phyloP scores from a whole-genome alignment of 2,329 filamentous ascomycete species.

The Trichothecium sympodiale region DNA sequence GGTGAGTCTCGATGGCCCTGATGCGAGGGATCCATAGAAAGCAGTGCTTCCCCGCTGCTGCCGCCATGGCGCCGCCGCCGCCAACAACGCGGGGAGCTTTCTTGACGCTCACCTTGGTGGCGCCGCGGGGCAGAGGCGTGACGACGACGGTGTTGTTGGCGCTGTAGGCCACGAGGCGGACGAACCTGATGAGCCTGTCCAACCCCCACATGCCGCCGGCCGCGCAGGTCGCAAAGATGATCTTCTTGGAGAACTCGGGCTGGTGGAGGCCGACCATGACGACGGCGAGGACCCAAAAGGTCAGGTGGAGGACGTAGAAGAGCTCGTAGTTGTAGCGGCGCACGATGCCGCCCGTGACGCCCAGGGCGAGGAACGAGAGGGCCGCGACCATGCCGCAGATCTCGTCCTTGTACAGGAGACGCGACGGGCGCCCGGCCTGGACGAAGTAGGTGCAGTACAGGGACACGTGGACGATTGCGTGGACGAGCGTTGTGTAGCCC shows the following conservation, averaged over 20 bases:
- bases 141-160: slow-evolving; percentile 40
- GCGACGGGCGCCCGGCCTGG: slow-evolving; percentile 11
- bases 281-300: slow-evolving; percentile 35
- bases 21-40: slow-evolving; percentile 54
- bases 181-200: slow-evolving; percentile 37
- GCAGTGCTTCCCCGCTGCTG: slow-evolving; percentile 46
- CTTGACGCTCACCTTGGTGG: slow-evolving; percentile 41
- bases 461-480: slow-evolving; percentile 33
- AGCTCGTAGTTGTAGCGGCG: slow-evolving; percentile 41
- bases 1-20: slow-evolving; percentile 47
- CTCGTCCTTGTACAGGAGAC: slow-evolving; percentile 24
- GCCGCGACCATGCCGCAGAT: slow-evolving; percentile 38
- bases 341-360: slow-evolving; percentile 29
- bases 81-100: too few species aligned
- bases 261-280: slow-evolving; percentile 40
- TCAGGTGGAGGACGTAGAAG: slow-evolving; percentile 42
- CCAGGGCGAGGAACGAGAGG: slow-evolving; percentile 31
- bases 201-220: slow-evolving; percentile 35
- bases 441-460: slow-evolving; percentile 31
- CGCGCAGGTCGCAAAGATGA: slow-evolving; percentile 29
- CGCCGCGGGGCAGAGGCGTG: slow-evolving; percentile 41
- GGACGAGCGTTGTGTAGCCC: slow-evolving; percentile 36
- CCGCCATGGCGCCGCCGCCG: slow-evolving; percentile 16
- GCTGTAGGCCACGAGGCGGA: slow-evolving; percentile 30
- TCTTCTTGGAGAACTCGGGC: slow-evolving; percentile 29